Evolutionary conservation across 805 yeast species (phyloP).

Genomic region (Dipodascopsis tothii): DNA sequence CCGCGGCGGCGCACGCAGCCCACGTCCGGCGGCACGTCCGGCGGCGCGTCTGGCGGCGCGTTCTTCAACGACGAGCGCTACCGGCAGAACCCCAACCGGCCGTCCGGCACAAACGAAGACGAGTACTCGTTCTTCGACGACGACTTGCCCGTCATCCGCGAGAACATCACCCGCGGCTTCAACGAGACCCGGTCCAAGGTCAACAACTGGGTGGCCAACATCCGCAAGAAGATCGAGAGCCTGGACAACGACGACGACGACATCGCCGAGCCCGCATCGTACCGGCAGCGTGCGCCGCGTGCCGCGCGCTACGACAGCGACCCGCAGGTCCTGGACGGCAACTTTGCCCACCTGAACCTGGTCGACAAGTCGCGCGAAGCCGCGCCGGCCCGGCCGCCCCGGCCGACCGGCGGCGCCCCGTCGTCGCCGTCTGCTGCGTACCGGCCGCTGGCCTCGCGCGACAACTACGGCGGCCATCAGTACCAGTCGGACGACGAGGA

Average conservation of each 20-base stretch:
- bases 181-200: slow-evolving; percentile 74
- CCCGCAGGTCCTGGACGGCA: slow-evolving; percentile 45
- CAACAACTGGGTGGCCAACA: slow-evolving; percentile 68
- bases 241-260: slow-evolving; percentile 19
- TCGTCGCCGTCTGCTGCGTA: slow-evolving; percentile 23
- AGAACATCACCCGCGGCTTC: slow-evolving; percentile 62
- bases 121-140: slow-evolving; percentile 33
- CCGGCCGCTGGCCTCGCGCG: neutral
- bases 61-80: neutral
- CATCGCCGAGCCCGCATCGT: neutral
- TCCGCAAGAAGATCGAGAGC: slow-evolving; percentile 48
- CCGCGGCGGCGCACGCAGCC: slow-evolving; percentile 8
- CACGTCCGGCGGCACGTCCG: slow-evolving; percentile 7
- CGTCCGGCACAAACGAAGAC: slow-evolving; percentile 12
- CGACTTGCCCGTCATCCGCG: slow-evolving; percentile 48
- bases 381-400: slow-evolving; percentile 32
- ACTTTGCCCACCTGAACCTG: slow-evolving; percentile 45
- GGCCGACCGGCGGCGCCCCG: slow-evolving; percentile 28
- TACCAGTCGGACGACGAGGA: neutral
- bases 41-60: slow-evolving; percentile 2
- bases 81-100: slow-evolving; percentile 2
- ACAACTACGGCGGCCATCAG: neutral
- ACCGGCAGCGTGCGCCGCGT: neutral
- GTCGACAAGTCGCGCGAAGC: slow-evolving; percentile 32
- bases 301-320: slow-evolving; percentile 40